phyloP scores from a whole-genome alignment of 352 stramenopile genomes.

The Phytophthora uliginosa region DNA sequence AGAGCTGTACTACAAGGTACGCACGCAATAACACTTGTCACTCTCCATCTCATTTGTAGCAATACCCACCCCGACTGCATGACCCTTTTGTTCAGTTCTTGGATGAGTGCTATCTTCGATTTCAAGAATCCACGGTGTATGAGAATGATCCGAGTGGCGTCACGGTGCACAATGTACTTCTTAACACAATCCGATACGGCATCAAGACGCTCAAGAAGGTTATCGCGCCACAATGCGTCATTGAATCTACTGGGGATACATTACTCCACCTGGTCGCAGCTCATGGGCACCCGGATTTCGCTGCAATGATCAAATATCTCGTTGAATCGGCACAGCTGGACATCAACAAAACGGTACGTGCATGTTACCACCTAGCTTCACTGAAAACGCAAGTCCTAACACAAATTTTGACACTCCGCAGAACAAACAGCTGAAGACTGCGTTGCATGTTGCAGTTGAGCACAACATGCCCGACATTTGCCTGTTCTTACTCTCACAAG shows the following conservation, averaged over 20 bases:
- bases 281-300: conserved; percentile 44
- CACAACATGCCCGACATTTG: conserved; percentile 48
- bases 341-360: conserved; percentile 53
- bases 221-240: conserved; percentile 50
- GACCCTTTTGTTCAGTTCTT: conserved; percentile 30
- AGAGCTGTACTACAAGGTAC: conserved; percentile 51
- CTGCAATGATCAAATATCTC: conserved; percentile 49
- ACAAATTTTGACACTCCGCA: conserved; percentile 11
- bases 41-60: background rate
- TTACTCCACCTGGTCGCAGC: conserved; percentile 56
- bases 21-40: background rate
- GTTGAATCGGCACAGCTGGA: conserved; percentile 43
- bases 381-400: background rate
- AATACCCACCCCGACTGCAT: background rate
- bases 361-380: background rate
- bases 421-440: conserved; percentile 66
- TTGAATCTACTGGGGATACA: conserved; percentile 59
- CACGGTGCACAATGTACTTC: conserved; percentile 51
- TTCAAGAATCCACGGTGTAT: conserved; percentile 42
- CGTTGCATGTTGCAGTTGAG: conserved; percentile 56
- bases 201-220: conserved; percentile 50
- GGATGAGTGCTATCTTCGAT: conserved; percentile 42
- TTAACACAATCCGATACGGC: conserved; percentile 44
- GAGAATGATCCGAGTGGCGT: conserved; percentile 53
- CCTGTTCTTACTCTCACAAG: conserved; percentile 48